Evolutionary conservation across 2,329 filamentous ascomycete species (phyloP).

Genomic region (Hymenoscyphus fraxineus): DNA sequence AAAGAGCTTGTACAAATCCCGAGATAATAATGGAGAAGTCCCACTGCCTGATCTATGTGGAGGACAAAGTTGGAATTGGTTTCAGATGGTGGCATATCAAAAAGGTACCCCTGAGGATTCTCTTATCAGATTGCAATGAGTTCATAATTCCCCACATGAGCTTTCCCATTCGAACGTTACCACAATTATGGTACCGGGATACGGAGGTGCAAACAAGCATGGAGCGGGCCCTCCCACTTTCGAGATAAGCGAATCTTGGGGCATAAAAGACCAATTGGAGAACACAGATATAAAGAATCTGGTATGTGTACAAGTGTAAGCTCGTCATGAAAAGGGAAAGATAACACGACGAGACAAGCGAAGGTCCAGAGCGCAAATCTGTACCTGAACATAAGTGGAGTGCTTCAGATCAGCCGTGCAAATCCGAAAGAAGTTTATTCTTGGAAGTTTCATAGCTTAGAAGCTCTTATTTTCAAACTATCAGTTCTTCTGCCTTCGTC

Average conservation of each 20-base stretch:
- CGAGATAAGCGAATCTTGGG: neutral
- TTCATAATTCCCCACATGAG: neutral
- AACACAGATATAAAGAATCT: neutral
- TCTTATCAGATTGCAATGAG: neutral
- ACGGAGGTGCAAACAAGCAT: neutral
- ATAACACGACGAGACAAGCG: neutral
- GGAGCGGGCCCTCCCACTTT: neutral
- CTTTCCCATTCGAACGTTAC: neutral
- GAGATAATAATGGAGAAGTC: neutral
- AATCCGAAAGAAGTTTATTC: neutral
- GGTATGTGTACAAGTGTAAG: slow-evolving; percentile 13
- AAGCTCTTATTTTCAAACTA: slow-evolving; percentile 44
- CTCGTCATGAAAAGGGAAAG: neutral
- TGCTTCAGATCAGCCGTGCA: neutral
- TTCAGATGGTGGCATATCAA: neutral
- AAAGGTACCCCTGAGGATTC: neutral
- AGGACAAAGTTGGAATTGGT: neutral
- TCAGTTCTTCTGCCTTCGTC: slow-evolving; percentile 73
- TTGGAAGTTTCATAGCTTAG: slow-evolving; percentile 16
- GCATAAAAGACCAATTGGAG: neutral
- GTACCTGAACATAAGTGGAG: neutral
- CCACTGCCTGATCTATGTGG: neutral
- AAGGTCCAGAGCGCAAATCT: neutral
- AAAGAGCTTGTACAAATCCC: neutral
- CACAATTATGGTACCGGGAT: neutral